Base-by-base conservation (phyloP, 2,329 filamentous ascomycete genomes). In the Orbilia oligospora region DNA sequence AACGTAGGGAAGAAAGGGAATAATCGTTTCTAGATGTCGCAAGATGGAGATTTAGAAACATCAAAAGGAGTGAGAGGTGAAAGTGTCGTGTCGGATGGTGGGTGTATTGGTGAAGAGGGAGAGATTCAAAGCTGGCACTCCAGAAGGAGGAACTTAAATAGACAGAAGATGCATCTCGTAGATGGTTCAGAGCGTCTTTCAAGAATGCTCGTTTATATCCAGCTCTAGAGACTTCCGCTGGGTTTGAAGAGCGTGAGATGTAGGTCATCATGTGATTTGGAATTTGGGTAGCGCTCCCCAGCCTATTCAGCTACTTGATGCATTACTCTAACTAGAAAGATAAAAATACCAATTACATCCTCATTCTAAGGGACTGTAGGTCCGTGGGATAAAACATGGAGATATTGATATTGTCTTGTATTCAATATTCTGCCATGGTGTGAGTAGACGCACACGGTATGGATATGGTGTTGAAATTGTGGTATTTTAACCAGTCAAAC, bases 11-110 rank as follows among this genome's bases (percentile, higher is more conserved):
- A 22, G n/a, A n/a, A 36, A 58, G n/a, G 30, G 30, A 58, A 58
- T 58, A 58, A 58, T 58, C 53, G 53, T 58, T 58, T 58, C 53
- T 5, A 22, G 53, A 38, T 20, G 18, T 22, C 18, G 53, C 53
- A 16, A 67, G 48, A 67, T 55, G 46, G 18, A 24, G 30, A 20
- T 53, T 67, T 67, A 24, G 46, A 67, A 67, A 67, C 64, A 33
- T 18, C 5, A 46, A 16, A 46, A 46, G 48, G 9, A 36, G 53
- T 18, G 18, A 24, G 18, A 41, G 48, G 5, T 12, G 36, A 2
- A n/a, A 5, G 38, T 16, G 38, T 3, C 9, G 38, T 51, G 12
- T 51, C 48, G 20, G 44, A 5, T 46, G 5, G n/a, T 46, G 16
- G 5, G 44, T 46, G 44, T 8, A 36, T 36, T 36, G 33, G 33